These are phyloP conservation scores for Fusarium brevicatenulatum DNA, from an alignment of 2,329 filamentous ascomycete genomes.

Conservation along the genomic window DNA sequence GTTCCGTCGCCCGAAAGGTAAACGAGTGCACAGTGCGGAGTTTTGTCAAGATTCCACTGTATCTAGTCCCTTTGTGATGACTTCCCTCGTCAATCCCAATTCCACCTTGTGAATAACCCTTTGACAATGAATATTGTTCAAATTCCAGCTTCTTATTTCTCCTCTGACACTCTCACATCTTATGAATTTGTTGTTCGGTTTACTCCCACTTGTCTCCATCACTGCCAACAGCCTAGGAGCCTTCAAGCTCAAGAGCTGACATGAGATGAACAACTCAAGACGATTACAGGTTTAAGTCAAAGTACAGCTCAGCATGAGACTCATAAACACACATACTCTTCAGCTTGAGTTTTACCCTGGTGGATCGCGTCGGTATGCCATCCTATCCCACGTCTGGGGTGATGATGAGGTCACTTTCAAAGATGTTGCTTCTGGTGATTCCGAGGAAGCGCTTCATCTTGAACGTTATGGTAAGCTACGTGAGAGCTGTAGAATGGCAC, in stretches of 20 bases:
- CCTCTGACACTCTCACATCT: neutral
- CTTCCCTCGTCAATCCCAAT: neutral
- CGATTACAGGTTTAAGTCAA: neutral
- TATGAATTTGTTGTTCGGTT: neutral
- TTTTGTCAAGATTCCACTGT: neutral
- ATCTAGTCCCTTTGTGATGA: neutral
- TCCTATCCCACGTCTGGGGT: slow-evolving; percentile 45
- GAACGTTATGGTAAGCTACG: slow-evolving; percentile 35
- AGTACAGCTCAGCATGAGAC: slow-evolving; percentile 29
- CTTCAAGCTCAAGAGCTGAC: neutral
- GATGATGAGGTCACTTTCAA: slow-evolving; percentile 38
- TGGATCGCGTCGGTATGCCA: slow-evolving; percentile 38
- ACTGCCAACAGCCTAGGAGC: neutral
- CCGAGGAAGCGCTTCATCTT: neutral
- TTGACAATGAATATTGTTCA: neutral
- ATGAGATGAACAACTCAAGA: neutral
- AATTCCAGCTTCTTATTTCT: neutral
- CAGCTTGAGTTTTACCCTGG: slow-evolving; percentile 35
- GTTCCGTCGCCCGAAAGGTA: neutral
- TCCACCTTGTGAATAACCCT: neutral
- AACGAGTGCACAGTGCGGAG: neutral
- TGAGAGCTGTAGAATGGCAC: slow-evolving; percentile 34
- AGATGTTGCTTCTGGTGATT: slow-evolving; percentile 12
- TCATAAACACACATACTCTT: slow-evolving; percentile 40
- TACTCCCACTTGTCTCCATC: too few species aligned